A percentile compares a stretch with the other conserved stretches of the same genome.
phyloP scores from a whole-genome alignment of 768 basidiomycete genomes.

The Gloeophyllum trabeum region DNA sequence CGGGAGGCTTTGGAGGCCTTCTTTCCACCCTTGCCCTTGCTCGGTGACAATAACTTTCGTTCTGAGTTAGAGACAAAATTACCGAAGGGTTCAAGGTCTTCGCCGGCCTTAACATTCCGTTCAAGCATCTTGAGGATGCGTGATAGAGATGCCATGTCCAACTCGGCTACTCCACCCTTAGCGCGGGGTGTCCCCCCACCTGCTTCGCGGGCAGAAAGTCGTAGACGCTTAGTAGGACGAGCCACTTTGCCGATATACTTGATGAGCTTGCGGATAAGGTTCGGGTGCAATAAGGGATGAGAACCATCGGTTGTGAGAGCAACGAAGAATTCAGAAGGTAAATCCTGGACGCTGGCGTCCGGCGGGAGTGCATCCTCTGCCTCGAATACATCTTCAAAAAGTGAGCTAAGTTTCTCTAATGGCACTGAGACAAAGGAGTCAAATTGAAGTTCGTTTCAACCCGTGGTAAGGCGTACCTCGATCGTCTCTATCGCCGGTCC shows the following conservation, averaged over 20 bases:
- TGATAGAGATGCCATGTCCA: constrained; percentile 51
- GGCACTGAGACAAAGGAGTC: constrained; percentile 49
- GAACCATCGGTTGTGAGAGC: constrained; percentile 42
- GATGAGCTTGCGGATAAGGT: constrained; percentile 54
- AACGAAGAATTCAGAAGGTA: constrained; percentile 58
- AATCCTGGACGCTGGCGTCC: constrained; percentile 35
- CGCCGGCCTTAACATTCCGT: constrained; percentile 64
- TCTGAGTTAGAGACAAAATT: constrained; percentile 4
- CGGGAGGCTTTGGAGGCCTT: constrained; percentile 32
- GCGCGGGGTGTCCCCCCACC: constrained; percentile 34
- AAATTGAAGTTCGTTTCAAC: constrained; percentile 4
- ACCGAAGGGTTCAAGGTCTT: constrained; percentile 65
- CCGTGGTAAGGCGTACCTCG: constrained; percentile 31
- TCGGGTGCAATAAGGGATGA: constrained; percentile 48
- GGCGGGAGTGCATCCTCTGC: constrained; percentile 63
- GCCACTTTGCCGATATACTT: constrained; percentile 59
- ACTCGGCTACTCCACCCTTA: constrained; percentile 52
- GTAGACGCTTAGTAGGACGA: constrained; percentile 55
- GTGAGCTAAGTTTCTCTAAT: constrained; percentile 61
- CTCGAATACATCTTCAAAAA: constrained; percentile 80
- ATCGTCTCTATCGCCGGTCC: constrained; percentile 69
- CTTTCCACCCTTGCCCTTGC: constrained; percentile 20
- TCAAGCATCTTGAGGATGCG: constrained; percentile 71
- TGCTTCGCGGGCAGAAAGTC: constrained; percentile 30
- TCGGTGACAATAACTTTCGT: constrained; percentile 5